These are phyloP conservation scores for Clarkia xantiana DNA, from an alignment of 345 rosid species.

Conservation along the genomic window DNA sequence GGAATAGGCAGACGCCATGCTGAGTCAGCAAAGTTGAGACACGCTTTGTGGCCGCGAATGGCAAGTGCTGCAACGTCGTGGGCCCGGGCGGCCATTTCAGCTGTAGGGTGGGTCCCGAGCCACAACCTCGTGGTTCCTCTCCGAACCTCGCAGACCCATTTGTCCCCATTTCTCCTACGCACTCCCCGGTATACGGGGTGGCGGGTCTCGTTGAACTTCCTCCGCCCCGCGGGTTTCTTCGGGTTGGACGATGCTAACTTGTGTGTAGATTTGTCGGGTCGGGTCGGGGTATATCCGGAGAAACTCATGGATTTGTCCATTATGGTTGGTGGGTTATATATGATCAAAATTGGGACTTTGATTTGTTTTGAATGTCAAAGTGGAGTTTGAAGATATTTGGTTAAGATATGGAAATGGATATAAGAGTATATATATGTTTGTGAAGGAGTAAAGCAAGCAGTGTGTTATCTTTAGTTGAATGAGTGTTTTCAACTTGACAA, in stretches of 20 bases:
- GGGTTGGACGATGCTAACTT: conserved; percentile 35
- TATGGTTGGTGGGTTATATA: too few relatives aligned
- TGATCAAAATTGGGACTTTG: too few relatives aligned
- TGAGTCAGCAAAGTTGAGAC: conserved; percentile 29
- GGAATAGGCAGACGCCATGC: conserved; percentile 21
- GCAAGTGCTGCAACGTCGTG: conserved; percentile 37
- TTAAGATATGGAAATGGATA: too few relatives aligned
- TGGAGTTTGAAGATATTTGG: too few relatives aligned
- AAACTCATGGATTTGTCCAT: too few relatives aligned
- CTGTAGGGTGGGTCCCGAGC: conserved; percentile 34
- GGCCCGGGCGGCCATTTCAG: conserved; percentile 40
- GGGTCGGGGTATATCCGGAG: too few relatives aligned
- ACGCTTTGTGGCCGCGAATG: conserved; percentile 24
- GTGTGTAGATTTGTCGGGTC: too few relatives aligned
- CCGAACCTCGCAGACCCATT: conserved; percentile 48
- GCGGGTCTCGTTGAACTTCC: conserved; percentile 46
- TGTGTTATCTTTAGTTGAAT: too few relatives aligned
- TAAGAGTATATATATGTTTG: too few relatives aligned
- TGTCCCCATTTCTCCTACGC: conserved; percentile 22
- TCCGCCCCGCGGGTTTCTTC: conserved; percentile 49
- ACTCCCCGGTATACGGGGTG: conserved; percentile 47
- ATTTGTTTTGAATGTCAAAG: too few relatives aligned
- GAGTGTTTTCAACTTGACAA: too few relatives aligned
- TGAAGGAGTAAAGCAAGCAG: too few relatives aligned
- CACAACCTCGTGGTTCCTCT: conserved; percentile 29